Evolutionary conservation across 495 filamentous ascomycete species (phyloP), one percentile per base, ranked within the genome.

Genomic region (Tetracladium setigerum): DNA sequence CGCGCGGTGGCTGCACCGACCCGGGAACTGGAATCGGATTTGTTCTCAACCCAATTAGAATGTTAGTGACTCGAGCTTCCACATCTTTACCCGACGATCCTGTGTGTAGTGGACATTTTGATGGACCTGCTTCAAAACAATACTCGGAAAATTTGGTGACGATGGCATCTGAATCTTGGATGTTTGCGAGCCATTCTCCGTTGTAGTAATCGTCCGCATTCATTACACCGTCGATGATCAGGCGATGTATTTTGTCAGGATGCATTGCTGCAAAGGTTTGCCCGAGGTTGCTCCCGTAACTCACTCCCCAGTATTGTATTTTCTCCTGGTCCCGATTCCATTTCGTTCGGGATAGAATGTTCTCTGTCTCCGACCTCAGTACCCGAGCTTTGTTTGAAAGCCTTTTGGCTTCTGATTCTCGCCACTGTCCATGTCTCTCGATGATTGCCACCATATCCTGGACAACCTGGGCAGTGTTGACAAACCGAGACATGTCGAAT

Each of bases 241-340:
- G 47, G 7, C 68, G 61, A n/a, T 65, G 69, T 4, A 67, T 65
- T 39, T 59, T 63, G 38, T 58, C 51, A 6, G 69, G 71, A 22
- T 69, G 68, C 63, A 67, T 66, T 38, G 61, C 59, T 39, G 58
- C 68, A 53, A 70, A 74, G 11, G 62, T 86, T 63, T 74, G 63
- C 0, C 80, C 82, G 2, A 86, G 71, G 1, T 79, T 59, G 1
- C 79, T 83, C 5, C 82, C 83, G 53, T 87, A 87, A 6, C 74
- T 79, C 10, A 82, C 72, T 10, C 83, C 74, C 66, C 81, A 82
- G 41, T 77, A 83, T 5, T 73, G 67, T 11, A 84, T 56, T 19
- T 62, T 65, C 38, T 50, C 39, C 11, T 41, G n/a, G 1, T 30
- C 46, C 22, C 40, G 19, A 2, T n/a, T 9, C 50, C 44, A 44